Evolutionary conservation across 1,139 yeast species (phyloP), one percentile per base, ranked within the genome.

Genomic region (Debaryomyces subglobosus): DNA sequence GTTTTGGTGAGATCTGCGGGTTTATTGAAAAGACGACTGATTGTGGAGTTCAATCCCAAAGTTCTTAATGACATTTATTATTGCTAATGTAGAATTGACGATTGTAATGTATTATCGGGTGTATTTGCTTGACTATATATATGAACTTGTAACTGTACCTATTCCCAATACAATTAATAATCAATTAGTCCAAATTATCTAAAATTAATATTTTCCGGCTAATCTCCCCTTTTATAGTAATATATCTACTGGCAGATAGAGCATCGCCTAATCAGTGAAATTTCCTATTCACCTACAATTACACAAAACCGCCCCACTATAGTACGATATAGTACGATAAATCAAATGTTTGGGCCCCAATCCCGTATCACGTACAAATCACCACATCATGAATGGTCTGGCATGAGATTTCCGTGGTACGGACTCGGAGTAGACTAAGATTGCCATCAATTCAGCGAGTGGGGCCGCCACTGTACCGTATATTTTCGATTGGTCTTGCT

Each of bases 51-150:
- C 50, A 71, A 62, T 42, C 78, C 78, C 45, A 75, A 69, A 6
- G 77, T 65, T 70, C 77, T 72, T 49, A 74, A 67, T 39, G 79
- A 73, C 80, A 75, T 75, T 24, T 13, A 34, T 16, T 16, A 35
- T 42, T 9, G 30, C 29, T 38, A 21, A 4, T 23, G 18, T 12
- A 20, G 23, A 8, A n/a, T 39, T 15, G 25, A 18, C 18, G 7
- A 13, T n/a, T 27, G 20, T 12, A 18, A 23, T 39, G 34, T 39
- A 15, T 13, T 16, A 9, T n/a, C 6, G 24, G 30, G 15, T 18
- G 9, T n/a, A 38, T 10, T 24, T 20, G 23, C 30, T 13, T 40
- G 29, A 16, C 13, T 16, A 16, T 42, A 34, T 42, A 15, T 32
- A 20, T 41, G 33, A 12, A 27, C 15, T 8, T 38, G 34, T 15